These are phyloP conservation scores for Tetradesmus obliquus DNA, from an alignment of 139 green algal species.

Conservation along the genomic window DNA sequence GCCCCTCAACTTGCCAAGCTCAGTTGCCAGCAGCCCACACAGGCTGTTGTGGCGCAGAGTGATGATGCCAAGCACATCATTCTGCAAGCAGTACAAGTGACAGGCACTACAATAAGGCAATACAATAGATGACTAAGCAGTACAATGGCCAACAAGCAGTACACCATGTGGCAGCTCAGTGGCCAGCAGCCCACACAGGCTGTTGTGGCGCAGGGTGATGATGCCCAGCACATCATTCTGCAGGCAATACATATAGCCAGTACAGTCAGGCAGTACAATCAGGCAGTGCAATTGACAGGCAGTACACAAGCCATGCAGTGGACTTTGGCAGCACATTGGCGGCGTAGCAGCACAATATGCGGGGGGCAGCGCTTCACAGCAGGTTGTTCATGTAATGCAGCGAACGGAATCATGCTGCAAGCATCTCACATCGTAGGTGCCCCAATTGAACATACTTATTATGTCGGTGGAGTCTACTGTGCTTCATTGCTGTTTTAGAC, in stretches of 20 bases:
- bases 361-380: too few relatives aligned
- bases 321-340: too few relatives aligned
- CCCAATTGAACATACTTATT: too few relatives aligned
- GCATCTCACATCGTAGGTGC: too few relatives aligned
- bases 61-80: conserved; percentile 31
- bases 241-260: neutral
- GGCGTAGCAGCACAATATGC: too few relatives aligned
- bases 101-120: neutral
- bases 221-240: conserved; percentile 27
- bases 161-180: neutral
- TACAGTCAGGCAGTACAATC: neutral
- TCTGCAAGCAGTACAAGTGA: conserved; percentile 10
- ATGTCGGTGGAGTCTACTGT: too few relatives aligned
- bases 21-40: conserved; percentile 12
- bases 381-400: too few relatives aligned
- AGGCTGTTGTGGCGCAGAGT: conserved; percentile 2
- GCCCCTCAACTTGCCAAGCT: conserved; percentile 16
- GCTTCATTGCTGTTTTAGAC: too few relatives aligned
- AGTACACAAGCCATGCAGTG: neutral
- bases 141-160: too few relatives aligned
- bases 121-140: too few relatives aligned
- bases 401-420: too few relatives aligned
- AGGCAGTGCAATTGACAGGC: too few relatives aligned
- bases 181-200: conserved; percentile 6
- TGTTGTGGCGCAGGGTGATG: neutral